Percentiles rank a stretch among this genome's conserved stretches.
Conservation (phyloP, 768 basidiomycete genomes). For the Auricularia sp. region DNA sequence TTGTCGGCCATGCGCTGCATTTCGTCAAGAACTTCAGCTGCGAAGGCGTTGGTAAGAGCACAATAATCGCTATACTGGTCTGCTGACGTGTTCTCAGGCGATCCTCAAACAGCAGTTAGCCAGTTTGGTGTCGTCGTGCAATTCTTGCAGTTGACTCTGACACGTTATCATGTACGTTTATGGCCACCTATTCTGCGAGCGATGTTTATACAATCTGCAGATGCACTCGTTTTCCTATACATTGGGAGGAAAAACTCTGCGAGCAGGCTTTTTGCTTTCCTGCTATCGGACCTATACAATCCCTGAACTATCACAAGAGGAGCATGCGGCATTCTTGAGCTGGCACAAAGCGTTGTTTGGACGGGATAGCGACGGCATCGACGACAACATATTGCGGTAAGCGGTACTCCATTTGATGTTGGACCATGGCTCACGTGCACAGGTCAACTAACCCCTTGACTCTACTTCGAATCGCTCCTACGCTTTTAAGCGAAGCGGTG, state of each 20-base stretch:
- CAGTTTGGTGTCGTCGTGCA: conserved; percentile 73
- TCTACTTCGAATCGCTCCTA: conserved; percentile 55
- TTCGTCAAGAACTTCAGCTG: conserved; percentile 68
- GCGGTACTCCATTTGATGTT: neutral
- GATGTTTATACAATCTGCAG: conserved; percentile 22
- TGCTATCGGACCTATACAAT: conserved; percentile 34
- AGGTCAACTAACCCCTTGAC: conserved; percentile 65
- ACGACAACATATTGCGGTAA: conserved; percentile 63
- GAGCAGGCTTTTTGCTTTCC: conserved; percentile 39
- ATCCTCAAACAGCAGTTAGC: conserved; percentile 72
- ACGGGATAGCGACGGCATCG: conserved; percentile 67
- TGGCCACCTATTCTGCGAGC: neutral
- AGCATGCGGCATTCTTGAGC: conserved; percentile 21
- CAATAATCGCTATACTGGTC: neutral
- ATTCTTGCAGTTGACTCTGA: conserved; percentile 54
- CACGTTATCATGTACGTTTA: conserved; percentile 49
- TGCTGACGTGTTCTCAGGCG: conserved; percentile 35
- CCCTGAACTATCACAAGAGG: conserved; percentile 24
- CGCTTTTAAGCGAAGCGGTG: conserved; percentile 57
- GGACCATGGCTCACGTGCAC: neutral
- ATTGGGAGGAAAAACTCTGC: conserved; percentile 35
- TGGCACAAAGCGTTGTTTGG: conserved; percentile 80
- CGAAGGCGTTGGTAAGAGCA: conserved; percentile 60
- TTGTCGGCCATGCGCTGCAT: conserved; percentile 51
- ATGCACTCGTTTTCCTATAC: conserved; percentile 39